phyloP scores from a whole-genome alignment of 2,329 filamentous ascomycete species.

The Gyromitra esculenta region DNA sequence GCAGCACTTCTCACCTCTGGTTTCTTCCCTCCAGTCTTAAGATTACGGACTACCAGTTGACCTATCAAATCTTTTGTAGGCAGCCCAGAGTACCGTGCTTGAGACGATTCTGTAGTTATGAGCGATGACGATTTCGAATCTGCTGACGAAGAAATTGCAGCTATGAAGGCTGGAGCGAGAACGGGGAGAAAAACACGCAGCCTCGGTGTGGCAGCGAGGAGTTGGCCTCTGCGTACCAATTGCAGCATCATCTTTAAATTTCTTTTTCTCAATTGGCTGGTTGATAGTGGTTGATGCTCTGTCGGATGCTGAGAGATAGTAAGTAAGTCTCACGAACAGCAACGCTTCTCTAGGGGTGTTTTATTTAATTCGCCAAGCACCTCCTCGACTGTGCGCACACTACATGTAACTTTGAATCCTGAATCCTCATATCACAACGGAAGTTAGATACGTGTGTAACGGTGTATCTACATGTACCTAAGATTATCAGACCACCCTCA shows the following conservation, averaged over 20 bases:
- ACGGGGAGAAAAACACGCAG: neutral
- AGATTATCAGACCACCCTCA: neutral
- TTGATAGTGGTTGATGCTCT: neutral
- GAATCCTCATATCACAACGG: neutral
- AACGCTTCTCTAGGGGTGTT: neutral
- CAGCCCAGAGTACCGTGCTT: neutral
- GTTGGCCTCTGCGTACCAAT: neutral
- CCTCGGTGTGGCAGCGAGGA: slow-evolving; percentile 1
- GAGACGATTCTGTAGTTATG: slow-evolving; percentile 22
- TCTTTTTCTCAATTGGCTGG: neutral
- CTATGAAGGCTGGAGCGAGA: neutral
- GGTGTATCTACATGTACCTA: neutral
- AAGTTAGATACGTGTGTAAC: neutral
- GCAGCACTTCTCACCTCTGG: slow-evolving; percentile 14
- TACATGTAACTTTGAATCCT: neutral
- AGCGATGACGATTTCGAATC: slow-evolving; percentile 14
- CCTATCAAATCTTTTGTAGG: neutral
- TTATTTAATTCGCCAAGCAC: slow-evolving; percentile 11
- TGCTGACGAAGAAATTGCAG: slow-evolving; percentile 31
- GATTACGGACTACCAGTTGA: slow-evolving; percentile 20
- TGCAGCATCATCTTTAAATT: slow-evolving; percentile 15
- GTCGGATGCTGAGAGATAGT: neutral
- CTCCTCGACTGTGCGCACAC: neutral
- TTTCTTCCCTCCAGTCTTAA: slow-evolving; percentile 1
- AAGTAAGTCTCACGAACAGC: neutral